Conservation (phyloP, 345 rosid species). For the Cardamine chenopodiifolia region DNA sequence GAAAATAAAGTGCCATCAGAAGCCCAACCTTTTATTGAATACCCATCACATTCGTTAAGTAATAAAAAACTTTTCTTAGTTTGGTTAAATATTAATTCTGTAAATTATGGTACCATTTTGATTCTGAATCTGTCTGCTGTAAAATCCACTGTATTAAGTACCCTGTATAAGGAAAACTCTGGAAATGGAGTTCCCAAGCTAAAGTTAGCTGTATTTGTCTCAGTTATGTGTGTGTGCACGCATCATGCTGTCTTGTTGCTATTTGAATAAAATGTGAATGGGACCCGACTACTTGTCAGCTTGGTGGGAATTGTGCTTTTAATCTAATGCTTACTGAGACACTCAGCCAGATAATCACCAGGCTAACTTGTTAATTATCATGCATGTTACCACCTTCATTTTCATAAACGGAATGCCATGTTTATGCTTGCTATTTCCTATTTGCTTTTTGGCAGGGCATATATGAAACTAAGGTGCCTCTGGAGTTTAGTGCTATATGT, state of each 20-base stretch:
- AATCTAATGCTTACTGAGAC: constrained; percentile 13
- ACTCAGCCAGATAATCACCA: constrained; percentile 14
- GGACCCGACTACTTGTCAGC: constrained; percentile 9
- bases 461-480: constrained; percentile 80
- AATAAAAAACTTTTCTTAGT: background rate
- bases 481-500: constrained; percentile 75
- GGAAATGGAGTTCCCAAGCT: constrained; percentile 4
- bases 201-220: constrained; percentile 21
- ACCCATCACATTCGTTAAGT: constrained; percentile 1
- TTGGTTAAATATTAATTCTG: constrained; percentile 11
- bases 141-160: constrained; percentile 25
- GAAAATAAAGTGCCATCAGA: constrained; percentile 14
- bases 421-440: constrained; percentile 25
- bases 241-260: constrained; percentile 19
- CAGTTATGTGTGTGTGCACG: background rate
- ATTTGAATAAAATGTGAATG: constrained; percentile 29
- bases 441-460: constrained; percentile 69
- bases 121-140: constrained; percentile 10
- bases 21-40: constrained; percentile 18
- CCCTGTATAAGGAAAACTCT: constrained; percentile 1
- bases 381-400: constrained; percentile 26
- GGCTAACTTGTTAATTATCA: constrained; percentile 20
- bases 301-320: constrained; percentile 17
- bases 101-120: constrained; percentile 6
- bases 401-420: background rate